Conservation (phyloP, 169 alveolate genomes). For the Hepatocystis sp. region DNA sequence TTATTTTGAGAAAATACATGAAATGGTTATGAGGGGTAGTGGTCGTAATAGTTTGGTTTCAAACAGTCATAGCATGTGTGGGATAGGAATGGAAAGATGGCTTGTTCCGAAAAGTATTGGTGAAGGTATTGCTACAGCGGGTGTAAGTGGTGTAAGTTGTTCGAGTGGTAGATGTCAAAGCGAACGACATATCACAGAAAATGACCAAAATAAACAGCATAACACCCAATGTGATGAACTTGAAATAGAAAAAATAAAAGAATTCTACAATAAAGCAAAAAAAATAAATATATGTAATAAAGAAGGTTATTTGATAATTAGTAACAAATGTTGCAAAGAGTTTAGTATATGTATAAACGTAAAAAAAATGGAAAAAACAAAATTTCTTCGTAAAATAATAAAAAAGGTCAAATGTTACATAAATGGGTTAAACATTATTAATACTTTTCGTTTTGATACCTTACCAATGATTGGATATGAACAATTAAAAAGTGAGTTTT, state of each 20-base stretch:
- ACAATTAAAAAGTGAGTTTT: slow-evolving; percentile 41
- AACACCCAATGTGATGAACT: slow-evolving; percentile 23
- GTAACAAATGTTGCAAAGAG: slow-evolving; percentile 33
- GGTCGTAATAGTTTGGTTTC: slow-evolving; percentile 3
- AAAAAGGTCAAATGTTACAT: slow-evolving; percentile 45
- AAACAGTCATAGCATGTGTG: slow-evolving; percentile 12
- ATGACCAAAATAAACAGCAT: slow-evolving; percentile 27
- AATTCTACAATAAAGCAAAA: slow-evolving; percentile 6
- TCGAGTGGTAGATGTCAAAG: too few species aligned
- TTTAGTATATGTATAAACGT: slow-evolving; percentile 59
- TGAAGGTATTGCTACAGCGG: too few species aligned
- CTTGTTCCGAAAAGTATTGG: too few species aligned
- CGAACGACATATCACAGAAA: slow-evolving; percentile 20
- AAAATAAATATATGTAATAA: slow-evolving; percentile 17
- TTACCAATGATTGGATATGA: slow-evolving; percentile 54
- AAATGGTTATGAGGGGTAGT: background rate
- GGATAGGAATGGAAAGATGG: slow-evolving; percentile 54
- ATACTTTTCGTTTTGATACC: slow-evolving; percentile 55
- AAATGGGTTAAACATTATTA: slow-evolving; percentile 47
- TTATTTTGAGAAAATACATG: slow-evolving; percentile 67
- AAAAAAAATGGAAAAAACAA: slow-evolving; percentile 29
- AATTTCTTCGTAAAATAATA: slow-evolving; percentile 36
- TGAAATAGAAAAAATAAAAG: slow-evolving; percentile 15
- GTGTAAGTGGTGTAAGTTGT: too few species aligned
- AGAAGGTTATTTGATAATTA: slow-evolving; percentile 21